phyloP scores from a whole-genome alignment of 2,329 filamentous ascomycete genomes.

The Curvularia eragrostidis region DNA sequence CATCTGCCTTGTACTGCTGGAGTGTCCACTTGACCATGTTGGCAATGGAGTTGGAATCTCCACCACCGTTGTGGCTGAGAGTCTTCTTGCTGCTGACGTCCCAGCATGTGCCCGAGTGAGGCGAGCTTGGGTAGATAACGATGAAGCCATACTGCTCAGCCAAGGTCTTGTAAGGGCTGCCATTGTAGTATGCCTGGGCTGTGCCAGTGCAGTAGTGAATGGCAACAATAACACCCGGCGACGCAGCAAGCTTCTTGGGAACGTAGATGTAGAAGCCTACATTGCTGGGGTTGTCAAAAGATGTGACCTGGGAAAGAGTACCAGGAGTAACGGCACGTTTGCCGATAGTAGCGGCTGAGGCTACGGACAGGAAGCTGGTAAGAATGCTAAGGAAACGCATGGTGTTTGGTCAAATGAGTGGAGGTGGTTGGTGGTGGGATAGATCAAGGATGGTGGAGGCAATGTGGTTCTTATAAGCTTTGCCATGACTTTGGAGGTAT shows the following conservation, averaged over 20 bases:
- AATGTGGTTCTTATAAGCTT: constrained; percentile 8
- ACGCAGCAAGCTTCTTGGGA: constrained; percentile 53
- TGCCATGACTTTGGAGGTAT: constrained; percentile 2
- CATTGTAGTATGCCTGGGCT: constrained; percentile 57
- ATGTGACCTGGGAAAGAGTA: constrained; percentile 49
- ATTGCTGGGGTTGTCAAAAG: constrained; percentile 54
- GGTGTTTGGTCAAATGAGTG: constrained; percentile 5
- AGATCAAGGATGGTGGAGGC: not conserved
- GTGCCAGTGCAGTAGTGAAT: constrained; percentile 65
- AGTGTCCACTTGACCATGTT: constrained; percentile 67
- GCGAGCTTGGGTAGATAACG: constrained; percentile 64
- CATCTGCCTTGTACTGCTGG: constrained; percentile 59
- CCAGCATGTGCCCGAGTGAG: constrained; percentile 63
- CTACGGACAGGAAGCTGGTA: constrained; percentile 30
- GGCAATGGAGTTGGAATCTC: constrained; percentile 63
- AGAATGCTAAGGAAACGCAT: constrained; percentile 36
- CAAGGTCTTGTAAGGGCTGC: constrained; percentile 61
- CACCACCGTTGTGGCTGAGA: constrained; percentile 64
- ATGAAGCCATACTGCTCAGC: constrained; percentile 66
- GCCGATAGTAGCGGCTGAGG: constrained; percentile 29
- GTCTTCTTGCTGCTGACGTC: constrained; percentile 63
- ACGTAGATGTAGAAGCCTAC: constrained; percentile 63
- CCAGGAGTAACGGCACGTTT: constrained; percentile 40
- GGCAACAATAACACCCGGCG: constrained; percentile 62
- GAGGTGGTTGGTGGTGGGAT: not conserved